Evolutionary conservation across 2,329 filamentous ascomycete species (phyloP).

Genomic region (Verticillium longisporum): DNA sequence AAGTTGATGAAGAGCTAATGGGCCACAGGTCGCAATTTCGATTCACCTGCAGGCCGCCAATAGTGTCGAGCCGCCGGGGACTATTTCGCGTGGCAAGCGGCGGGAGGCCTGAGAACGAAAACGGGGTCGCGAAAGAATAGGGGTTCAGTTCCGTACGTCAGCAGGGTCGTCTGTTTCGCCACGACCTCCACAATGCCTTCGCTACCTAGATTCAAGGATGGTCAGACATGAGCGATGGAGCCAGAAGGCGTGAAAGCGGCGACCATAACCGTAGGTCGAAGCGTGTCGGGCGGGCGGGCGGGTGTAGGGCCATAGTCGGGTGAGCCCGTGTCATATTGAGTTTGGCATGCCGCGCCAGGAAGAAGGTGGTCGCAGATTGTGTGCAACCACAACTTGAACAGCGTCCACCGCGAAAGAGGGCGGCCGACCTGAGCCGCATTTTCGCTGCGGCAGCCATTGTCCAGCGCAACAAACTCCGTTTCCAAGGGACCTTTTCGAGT

Average conservation of each 20-base stretch:
- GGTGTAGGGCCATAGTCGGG: background rate
- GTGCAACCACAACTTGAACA: too few species aligned
- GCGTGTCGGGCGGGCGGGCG: background rate
- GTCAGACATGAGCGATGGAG: background rate
- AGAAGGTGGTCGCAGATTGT: background rate
- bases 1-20: background rate
- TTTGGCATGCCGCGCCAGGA: background rate
- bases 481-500: background rate
- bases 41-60: background rate
- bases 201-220: background rate
- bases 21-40: background rate
- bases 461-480: background rate
- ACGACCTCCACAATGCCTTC: background rate
- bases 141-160: background rate
- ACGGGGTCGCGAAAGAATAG: background rate
- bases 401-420: too few species aligned
- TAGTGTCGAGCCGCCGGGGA: background rate
- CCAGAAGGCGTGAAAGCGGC: background rate
- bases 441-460: background rate
- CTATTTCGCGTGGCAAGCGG: background rate
- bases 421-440: too few species aligned
- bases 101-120: conserved; percentile 1
- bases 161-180: background rate
- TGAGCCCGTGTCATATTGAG: background rate
- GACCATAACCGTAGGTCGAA: background rate